Conservation (phyloP, 2,329 filamentous ascomycete species). For the Fusarium drepaniforme region DNA sequence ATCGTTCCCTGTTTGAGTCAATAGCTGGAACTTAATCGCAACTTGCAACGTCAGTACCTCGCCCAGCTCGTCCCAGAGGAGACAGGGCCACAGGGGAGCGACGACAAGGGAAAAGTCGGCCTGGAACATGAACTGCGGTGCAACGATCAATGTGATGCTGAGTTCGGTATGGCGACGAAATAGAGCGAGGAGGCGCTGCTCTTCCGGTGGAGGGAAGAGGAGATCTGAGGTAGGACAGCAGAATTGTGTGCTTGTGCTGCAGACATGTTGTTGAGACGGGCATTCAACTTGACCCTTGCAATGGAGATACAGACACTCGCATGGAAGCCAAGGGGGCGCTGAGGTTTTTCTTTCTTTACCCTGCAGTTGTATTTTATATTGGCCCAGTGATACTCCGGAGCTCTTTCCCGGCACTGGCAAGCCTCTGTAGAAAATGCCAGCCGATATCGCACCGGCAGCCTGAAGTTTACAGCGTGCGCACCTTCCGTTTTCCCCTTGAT, state of each 20-base stretch:
- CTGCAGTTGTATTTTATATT: background rate
- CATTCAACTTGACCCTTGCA: background rate
- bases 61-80: constrained; percentile 8
- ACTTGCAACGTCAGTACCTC: background rate
- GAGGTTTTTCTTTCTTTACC: background rate
- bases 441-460: background rate
- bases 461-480: background rate
- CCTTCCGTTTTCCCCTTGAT: background rate
- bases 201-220: constrained; percentile 6
- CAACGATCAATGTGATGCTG: constrained; percentile 18
- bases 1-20: background rate
- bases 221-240: constrained; percentile 33
- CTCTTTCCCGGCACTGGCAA: constrained; percentile 1
- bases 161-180: background rate
- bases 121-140: constrained; percentile 38
- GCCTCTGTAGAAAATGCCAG: background rate
- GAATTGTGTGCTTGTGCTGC: constrained; percentile 27
- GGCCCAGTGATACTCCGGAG: background rate
- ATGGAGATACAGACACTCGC: background rate
- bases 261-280: constrained; percentile 1
- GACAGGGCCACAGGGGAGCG: constrained; percentile 10
- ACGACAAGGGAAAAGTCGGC: constrained; percentile 14
- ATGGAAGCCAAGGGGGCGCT: background rate
- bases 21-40: background rate
- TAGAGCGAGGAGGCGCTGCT: constrained; percentile 12